Conservation (phyloP, 2,329 filamentous ascomycete species). For the Rhinocladiella mackenziei region DNA sequence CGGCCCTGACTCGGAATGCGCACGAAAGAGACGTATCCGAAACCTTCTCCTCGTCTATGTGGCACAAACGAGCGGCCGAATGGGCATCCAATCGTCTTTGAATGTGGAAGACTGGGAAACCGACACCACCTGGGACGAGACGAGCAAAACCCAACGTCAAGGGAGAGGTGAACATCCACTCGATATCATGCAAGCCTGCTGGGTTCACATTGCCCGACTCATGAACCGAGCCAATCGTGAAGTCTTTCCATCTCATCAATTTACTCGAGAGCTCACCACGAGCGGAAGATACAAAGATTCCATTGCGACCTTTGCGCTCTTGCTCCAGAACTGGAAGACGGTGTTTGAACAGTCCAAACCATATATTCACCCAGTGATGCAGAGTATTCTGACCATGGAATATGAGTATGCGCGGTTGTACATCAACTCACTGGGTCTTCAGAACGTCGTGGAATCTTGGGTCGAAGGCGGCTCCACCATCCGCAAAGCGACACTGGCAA, state of each 20-base stretch:
- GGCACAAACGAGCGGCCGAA: slow-evolving; percentile 84
- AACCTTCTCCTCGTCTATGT: slow-evolving; percentile 85
- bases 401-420: slow-evolving; percentile 70
- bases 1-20: slow-evolving; percentile 62
- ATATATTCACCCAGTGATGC: slow-evolving; percentile 40
- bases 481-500: slow-evolving; percentile 21
- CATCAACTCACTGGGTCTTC: slow-evolving; percentile 86
- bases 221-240: slow-evolving; percentile 89
- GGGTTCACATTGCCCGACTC: slow-evolving; percentile 86
- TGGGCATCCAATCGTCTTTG: slow-evolving; percentile 92
- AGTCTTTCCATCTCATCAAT: slow-evolving; percentile 79
- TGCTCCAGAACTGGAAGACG: slow-evolving; percentile 71
- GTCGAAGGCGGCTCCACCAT: slow-evolving; percentile 23
- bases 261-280: slow-evolving; percentile 84
- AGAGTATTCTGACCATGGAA: slow-evolving; percentile 83
- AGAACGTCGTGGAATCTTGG: slow-evolving; percentile 76
- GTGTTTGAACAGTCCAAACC: slow-evolving; percentile 70
- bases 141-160: slow-evolving; percentile 9
- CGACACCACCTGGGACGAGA: slow-evolving; percentile 28
- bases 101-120: slow-evolving; percentile 44
- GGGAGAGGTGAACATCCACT: slow-evolving; percentile 39
- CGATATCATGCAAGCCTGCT: slow-evolving; percentile 69
- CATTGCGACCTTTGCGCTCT: slow-evolving; percentile 74
- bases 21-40: slow-evolving; percentile 77
- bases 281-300: slow-evolving; percentile 77